Base-by-base conservation (phyloP, 108 stramenopile species). In the Hondaea fermentalgiana region DNA sequence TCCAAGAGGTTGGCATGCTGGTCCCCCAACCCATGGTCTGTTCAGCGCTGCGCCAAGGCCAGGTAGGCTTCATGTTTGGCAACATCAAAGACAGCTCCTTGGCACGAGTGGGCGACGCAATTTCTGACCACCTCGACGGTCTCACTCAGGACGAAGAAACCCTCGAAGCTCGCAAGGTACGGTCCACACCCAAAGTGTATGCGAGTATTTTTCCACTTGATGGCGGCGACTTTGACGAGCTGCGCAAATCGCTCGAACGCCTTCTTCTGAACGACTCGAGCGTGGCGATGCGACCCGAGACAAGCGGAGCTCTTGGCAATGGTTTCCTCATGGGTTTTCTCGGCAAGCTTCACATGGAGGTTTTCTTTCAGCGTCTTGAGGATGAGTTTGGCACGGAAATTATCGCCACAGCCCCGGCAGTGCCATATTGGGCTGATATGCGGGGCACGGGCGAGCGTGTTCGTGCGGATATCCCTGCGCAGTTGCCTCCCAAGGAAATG, bases 361-460 rank as follows among this genome's bases (percentile, higher is more conserved):
- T 99, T 5, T 97, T 99, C 88, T 95, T 97, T 49, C 97, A 99
- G 93, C 91, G 99, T 16, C 91, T 98, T n/a, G 16, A 59, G 83
- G 98, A 99, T 90, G 98, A 99, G 92, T 97, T 97, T 91, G 95
- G 94, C n/a, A 89, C 97, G 44, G 97, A 97, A 57, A 96, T 98
- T 5, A 93, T 99, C 28, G 97, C 98, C 23, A 99, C 99, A 8
- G 97, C 98, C 14, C 99, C 99, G 4, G 97, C 97, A 87, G 99
- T 98, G 43, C 97, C 97, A 23, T 99, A 98, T 91, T 94, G 95
- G 89, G 93, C 97, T 21, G 90, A 89, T 57, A 92, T 92, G 5
- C 88, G 88, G 23, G 91, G 92, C 21, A 93, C 64, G 10, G 93
- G 87, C 29, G 88, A 72, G 28, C 87, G 89, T 45, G 88, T 91